Conservation (phyloP, 139 green algal species). For the Tetradesmus obliquus region DNA sequence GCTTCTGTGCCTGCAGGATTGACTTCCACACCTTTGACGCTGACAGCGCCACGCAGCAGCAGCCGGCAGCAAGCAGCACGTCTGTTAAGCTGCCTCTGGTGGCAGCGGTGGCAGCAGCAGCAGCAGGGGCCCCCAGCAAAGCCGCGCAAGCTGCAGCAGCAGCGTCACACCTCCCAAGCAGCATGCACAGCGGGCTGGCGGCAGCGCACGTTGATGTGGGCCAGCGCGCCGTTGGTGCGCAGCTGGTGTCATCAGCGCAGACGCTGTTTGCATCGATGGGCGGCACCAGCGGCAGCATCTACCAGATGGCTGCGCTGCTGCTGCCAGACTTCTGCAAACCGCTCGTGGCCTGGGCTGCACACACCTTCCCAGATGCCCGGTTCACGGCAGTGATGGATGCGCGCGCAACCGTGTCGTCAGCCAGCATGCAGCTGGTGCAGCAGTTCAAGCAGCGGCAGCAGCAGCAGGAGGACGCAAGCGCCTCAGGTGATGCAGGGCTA, state of each 20-base stretch:
- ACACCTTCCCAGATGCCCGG: background rate
- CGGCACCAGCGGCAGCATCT: conserved; percentile 4
- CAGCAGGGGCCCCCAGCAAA: background rate
- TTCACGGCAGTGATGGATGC: conserved; percentile 13
- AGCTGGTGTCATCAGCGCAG: conserved; percentile 21
- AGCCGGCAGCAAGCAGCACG: background rate
- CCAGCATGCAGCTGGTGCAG: conserved; percentile 21
- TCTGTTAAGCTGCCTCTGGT: background rate
- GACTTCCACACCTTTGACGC: conserved; percentile 34
- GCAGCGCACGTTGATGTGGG: background rate
- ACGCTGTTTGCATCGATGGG: conserved; percentile 6
- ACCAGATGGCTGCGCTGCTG: conserved; percentile 7
- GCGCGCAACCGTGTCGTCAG: background rate
- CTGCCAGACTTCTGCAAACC: background rate
- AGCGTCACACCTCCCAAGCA: background rate
- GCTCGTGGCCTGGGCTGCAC: background rate
- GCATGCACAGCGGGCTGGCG: background rate
- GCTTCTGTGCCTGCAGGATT: conserved; percentile 8
- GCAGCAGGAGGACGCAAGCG: conserved; percentile 1
- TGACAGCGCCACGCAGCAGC: background rate
- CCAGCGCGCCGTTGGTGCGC: background rate
- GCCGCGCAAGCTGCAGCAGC: background rate
- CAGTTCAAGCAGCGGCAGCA: background rate
- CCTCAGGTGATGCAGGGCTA: background rate
- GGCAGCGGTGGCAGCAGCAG: conserved; percentile 8